Percentiles rank a stretch among this genome's conserved stretches.
phyloP scores from a whole-genome alignment of 2,329 filamentous ascomycete genomes.

The Dothistroma pini region DNA sequence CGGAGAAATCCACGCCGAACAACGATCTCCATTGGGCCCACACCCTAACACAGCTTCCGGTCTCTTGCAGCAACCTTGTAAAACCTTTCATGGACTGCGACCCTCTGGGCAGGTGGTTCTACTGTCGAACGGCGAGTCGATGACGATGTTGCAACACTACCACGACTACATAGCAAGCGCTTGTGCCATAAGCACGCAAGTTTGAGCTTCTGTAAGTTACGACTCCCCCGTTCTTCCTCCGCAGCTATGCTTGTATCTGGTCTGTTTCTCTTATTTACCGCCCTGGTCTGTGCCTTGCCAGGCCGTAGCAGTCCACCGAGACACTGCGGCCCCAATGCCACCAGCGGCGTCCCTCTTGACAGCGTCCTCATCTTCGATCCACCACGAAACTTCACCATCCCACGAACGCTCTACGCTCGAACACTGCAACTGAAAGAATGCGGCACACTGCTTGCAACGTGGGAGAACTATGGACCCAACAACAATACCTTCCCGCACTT shows the following conservation, averaged over 20 bases:
- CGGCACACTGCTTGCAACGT: slow-evolving; percentile 47
- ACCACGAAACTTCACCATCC: slow-evolving; percentile 27
- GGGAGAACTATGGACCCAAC: slow-evolving; percentile 53
- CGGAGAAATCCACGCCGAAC: neutral
- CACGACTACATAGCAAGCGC: slow-evolving; percentile 2
- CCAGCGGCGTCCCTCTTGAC: slow-evolving; percentile 8
- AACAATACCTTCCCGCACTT: slow-evolving; percentile 41
- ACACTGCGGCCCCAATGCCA: neutral
- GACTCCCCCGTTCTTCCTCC: neutral
- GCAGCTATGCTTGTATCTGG: slow-evolving; percentile 9
- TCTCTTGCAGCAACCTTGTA: neutral
- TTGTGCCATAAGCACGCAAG: neutral
- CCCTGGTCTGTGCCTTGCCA: slow-evolving; percentile 6
- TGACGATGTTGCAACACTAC: neutral
- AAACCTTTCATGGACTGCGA: neutral
- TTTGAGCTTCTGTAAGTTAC: slow-evolving; percentile 7
- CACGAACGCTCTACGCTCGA: slow-evolving; percentile 51
- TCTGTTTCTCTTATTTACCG: slow-evolving; percentile 6
- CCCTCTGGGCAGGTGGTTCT: neutral
- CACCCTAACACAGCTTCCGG: neutral
- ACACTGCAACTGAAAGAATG: slow-evolving; percentile 44
- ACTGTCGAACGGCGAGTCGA: neutral
- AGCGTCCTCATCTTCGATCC: slow-evolving; percentile 28
- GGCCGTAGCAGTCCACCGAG: neutral
- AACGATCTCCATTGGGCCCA: neutral